Percentiles rank a stretch among this genome's conserved stretches.
phyloP scores from a whole-genome alignment of 345 rosid genomes.

The Carallia pectinifolia region DNA sequence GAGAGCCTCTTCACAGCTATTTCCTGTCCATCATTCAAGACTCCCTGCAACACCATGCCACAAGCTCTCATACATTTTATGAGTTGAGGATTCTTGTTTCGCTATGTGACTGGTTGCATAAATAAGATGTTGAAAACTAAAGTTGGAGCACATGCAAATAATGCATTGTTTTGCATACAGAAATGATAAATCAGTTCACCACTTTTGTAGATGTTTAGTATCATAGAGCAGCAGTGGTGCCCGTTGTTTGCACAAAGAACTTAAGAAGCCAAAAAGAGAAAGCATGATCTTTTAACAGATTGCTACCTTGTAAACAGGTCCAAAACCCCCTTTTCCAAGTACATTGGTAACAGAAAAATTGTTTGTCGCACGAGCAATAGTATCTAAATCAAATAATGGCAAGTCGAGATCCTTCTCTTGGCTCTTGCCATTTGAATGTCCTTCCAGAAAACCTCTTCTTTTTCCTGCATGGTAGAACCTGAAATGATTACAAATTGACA shows the following conservation, averaged over 20 bases:
- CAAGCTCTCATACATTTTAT: background rate
- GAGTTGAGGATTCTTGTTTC: background rate
- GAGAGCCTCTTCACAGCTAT: constrained; percentile 17
- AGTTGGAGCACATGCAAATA: background rate
- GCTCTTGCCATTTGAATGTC: background rate
- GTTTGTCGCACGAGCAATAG: constrained; percentile 4
- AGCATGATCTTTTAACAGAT: background rate
- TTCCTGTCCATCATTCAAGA: constrained; percentile 2
- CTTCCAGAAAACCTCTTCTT: background rate
- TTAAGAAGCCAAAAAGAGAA: background rate
- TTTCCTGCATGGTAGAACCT: background rate
- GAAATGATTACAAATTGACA: background rate
- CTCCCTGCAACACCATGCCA: constrained; percentile 5
- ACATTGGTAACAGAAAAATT: constrained; percentile 2
- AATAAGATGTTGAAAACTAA: too few relatives aligned
- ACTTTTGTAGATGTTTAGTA: background rate
- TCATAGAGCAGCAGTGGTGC: background rate
- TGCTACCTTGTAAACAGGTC: constrained; percentile 14
- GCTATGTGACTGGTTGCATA: background rate
- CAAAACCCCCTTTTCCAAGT: constrained; percentile 11
- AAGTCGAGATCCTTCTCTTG: background rate
- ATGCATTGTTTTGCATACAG: background rate
- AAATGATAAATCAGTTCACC: background rate
- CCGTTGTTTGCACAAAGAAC: too few relatives aligned
- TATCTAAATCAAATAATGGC: background rate